A percentile compares a stretch with the other conserved stretches of the same genome.
These are phyloP conservation scores for Leccinum disarticulatum DNA, from an alignment of 768 basidiomycete species.

Conservation along the genomic window DNA sequence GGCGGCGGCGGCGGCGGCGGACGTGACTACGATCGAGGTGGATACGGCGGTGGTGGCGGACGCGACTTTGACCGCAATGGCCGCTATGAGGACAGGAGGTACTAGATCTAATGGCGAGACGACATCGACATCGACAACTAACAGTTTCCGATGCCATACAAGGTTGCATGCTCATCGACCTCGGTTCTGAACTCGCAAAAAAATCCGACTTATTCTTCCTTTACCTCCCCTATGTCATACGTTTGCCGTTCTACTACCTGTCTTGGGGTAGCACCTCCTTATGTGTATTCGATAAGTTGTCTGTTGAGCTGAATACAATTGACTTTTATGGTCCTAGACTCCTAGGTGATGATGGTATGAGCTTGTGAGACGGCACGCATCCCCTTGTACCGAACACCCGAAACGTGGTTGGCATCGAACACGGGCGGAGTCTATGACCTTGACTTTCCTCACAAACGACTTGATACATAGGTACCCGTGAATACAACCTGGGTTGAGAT, in stretches of 20 bases:
- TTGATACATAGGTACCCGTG: no score
- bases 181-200: constrained; percentile 1
- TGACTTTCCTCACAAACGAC: no score
- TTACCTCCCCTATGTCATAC: neutral
- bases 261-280: constrained; percentile 8
- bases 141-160: neutral
- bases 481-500: no score
- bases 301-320: constrained; percentile 20
- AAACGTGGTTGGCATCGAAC: no score
- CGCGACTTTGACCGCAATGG: constrained; percentile 41
- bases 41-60: constrained; percentile 26
- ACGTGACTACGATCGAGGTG: constrained; percentile 39
- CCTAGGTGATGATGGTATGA: neutral
- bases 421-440: no score
- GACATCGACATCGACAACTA: neutral
- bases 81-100: constrained; percentile 45
- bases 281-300: constrained; percentile 26
- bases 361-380: neutral
- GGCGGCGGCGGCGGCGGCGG: constrained; percentile 28
- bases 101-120: constrained; percentile 26
- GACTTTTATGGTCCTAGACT: neutral
- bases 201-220: neutral
- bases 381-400: neutral
- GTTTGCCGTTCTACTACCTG: constrained; percentile 2
- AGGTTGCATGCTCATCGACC: constrained; percentile 2